Evolutionary conservation across 2,329 filamentous ascomycete species (phyloP), one percentile per base, ranked within the genome.

Genomic region (Colletotrichum agaves): DNA sequence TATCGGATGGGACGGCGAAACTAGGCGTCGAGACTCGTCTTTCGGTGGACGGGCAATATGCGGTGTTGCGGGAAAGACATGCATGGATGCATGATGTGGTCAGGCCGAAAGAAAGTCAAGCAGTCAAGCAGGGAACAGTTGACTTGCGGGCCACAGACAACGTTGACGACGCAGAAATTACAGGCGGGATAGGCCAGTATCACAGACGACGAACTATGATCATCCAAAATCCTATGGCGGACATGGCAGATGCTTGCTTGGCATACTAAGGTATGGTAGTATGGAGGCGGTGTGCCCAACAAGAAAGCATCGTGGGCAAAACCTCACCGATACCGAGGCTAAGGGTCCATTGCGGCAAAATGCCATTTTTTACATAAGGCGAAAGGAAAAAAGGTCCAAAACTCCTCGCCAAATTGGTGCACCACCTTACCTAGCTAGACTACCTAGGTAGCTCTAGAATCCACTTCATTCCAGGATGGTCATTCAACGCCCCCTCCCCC

Each of bases 61-160:
- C 39, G 27, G 31, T 11, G 17, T 37, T 35, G 27, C 37, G 33
- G 31, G 60, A 67, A 43, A 63, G 60, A 63, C 60, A 58, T 67
- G 64, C 64, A 41, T 63, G 60, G 60, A 44, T 43, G 53, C 61
- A 68, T 68, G 61, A 65, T 65, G 37, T 43, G 65, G 61, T 65
- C 53, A 65, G 61, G 61, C 39, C 49, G 19, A 23, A 5, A 49
- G 12, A 46, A 64, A 60, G 57, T 50, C 57, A 33, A 17, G 27
- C 52, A 60, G 57, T 50, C 57, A 33, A 17, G 27, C 52, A 15
- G 31, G 17, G 47, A 52, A 53, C n/a, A 37, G 27, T 21, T 21
- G 37, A 39, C 12, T 43, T 11, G 55, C n/a, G 41, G 10, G 11
- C 33, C 37, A 10, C 44, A 10, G 23, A 21, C 7, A 53, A 37